Evolutionary conservation across 2,329 filamentous ascomycete genomes (phyloP).

Genomic region (Pseudopithomyces chartarum): DNA sequence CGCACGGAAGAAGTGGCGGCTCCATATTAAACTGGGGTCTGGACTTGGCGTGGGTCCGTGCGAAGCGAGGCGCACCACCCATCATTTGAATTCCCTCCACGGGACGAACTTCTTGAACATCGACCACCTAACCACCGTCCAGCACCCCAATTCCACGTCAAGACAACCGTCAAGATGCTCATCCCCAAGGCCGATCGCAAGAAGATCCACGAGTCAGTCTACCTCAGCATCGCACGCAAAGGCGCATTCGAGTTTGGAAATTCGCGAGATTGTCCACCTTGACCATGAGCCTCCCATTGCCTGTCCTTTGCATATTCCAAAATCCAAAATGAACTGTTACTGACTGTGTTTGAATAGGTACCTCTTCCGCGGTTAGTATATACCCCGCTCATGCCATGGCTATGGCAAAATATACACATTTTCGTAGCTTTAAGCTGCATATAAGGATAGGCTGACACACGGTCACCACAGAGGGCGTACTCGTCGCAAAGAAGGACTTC

Average conservation of each 20-base stretch:
- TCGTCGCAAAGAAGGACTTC: slow-evolving; percentile 99
- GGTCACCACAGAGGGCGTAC: slow-evolving; percentile 68
- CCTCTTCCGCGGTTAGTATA: slow-evolving; percentile 51
- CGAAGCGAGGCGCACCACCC: slow-evolving; percentile 1
- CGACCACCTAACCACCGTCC: slow-evolving; percentile 13
- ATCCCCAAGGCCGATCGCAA: slow-evolving; percentile 99
- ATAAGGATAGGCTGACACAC: slow-evolving; percentile 50
- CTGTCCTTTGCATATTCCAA: not conserved
- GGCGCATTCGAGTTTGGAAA: slow-evolving; percentile 32
- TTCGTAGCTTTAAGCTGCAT: slow-evolving; percentile 39
- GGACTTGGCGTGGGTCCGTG: not conserved
- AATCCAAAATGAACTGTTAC: slow-evolving; percentile 20
- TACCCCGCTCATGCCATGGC: slow-evolving; percentile 39
- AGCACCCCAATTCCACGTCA: slow-evolving; percentile 17
- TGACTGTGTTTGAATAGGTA: slow-evolving; percentile 36
- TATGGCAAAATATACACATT: slow-evolving; percentile 44
- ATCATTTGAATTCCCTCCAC: not conserved
- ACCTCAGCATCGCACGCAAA: slow-evolving; percentile 23
- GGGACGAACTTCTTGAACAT: slow-evolving; percentile 18
- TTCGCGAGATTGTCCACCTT: slow-evolving; percentile 37
- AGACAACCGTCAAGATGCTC: slow-evolving; percentile 64
- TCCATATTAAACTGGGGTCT: not conserved
- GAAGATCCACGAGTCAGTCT: slow-evolving; percentile 99
- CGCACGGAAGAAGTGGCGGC: not conserved
- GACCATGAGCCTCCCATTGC: slow-evolving; percentile 28